These are phyloP conservation scores for Fusarium sp. DNA, from an alignment of 2,329 filamentous ascomycete species.

Conservation along the genomic window DNA sequence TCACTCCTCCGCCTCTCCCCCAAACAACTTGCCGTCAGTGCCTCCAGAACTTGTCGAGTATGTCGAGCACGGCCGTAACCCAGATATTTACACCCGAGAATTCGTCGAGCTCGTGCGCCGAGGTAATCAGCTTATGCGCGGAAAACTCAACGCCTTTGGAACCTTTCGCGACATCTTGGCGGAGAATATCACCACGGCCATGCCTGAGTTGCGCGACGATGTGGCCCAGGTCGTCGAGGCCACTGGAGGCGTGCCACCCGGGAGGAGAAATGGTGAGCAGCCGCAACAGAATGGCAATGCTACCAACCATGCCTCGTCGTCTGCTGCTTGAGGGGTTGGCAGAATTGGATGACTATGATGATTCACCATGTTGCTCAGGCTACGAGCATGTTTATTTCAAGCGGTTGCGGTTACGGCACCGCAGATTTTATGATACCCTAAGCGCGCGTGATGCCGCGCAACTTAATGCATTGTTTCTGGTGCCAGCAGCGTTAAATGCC, in stretches of 20 bases:
- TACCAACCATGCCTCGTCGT: slow-evolving; percentile 10
- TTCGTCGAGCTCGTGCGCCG: slow-evolving; percentile 75
- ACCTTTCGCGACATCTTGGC: slow-evolving; percentile 71
- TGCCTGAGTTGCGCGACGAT: slow-evolving; percentile 68
- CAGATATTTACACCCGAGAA: slow-evolving; percentile 78
- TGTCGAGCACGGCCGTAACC: slow-evolving; percentile 76
- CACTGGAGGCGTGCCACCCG: slow-evolving; percentile 50
- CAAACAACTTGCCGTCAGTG: slow-evolving; percentile 59
- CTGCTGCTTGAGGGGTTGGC: not conserved
- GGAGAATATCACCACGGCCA: slow-evolving; percentile 63
- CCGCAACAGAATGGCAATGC: slow-evolving; percentile 25
- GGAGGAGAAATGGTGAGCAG: slow-evolving; percentile 17
- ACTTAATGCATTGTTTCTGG: not conserved
- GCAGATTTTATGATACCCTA: slow-evolving; percentile 7
- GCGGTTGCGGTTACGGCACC: not conserved
- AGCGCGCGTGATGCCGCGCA: not conserved
- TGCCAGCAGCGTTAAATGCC: not conserved
- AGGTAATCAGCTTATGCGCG: slow-evolving; percentile 73
- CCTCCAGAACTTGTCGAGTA: slow-evolving; percentile 73
- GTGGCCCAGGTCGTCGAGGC: slow-evolving; percentile 60
- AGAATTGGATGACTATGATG: not conserved
- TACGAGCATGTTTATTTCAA: slow-evolving; percentile 10
- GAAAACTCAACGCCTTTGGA: slow-evolving; percentile 70
- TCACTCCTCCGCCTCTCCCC: slow-evolving; percentile 53
- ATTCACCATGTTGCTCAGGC: slow-evolving; percentile 2